These are phyloP conservation scores for Besnoitia besnoiti DNA, from an alignment of 169 alveolate genomes.

Conservation along the genomic window DNA sequence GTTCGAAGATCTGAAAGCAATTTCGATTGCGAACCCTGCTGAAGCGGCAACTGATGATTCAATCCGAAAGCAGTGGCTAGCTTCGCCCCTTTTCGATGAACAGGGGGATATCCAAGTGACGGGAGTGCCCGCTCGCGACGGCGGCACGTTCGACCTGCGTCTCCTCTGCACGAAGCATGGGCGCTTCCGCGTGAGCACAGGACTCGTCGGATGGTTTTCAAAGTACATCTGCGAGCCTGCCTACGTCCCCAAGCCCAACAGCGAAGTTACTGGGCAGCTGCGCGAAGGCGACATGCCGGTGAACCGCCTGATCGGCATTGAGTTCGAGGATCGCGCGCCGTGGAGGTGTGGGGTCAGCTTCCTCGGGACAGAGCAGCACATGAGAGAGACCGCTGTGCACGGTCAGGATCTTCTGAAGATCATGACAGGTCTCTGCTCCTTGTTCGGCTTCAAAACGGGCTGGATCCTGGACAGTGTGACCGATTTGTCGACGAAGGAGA, in stretches of 20 bases:
- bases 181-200: neutral
- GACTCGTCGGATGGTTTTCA: slow-evolving; percentile 47
- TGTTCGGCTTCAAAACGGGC: slow-evolving; percentile 29
- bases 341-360: slow-evolving; percentile 54
- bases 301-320: slow-evolving; percentile 42
- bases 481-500: neutral
- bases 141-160: slow-evolving; percentile 9
- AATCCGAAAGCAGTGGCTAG: slow-evolving; percentile 38
- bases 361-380: slow-evolving; percentile 11
- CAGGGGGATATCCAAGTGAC: neutral
- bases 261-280: neutral
- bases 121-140: slow-evolving; percentile 49
- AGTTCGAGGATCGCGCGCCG: slow-evolving; percentile 40
- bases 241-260: slow-evolving; percentile 23
- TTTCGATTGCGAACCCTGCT: neutral
- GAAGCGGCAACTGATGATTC: slow-evolving; percentile 8
- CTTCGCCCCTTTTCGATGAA: slow-evolving; percentile 6
- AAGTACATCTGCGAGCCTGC: slow-evolving; percentile 39
- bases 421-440: slow-evolving; percentile 31
- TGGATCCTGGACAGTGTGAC: slow-evolving; percentile 49
- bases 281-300: slow-evolving; percentile 5
- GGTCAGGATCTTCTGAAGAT: slow-evolving; percentile 25
- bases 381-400: slow-evolving; percentile 23
- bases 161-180: slow-evolving; percentile 29
- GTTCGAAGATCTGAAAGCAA: slow-evolving; percentile 31